Evolutionary conservation across 306 rosid genomes (phyloP).

Genomic region (Canavalia ensiformis): DNA sequence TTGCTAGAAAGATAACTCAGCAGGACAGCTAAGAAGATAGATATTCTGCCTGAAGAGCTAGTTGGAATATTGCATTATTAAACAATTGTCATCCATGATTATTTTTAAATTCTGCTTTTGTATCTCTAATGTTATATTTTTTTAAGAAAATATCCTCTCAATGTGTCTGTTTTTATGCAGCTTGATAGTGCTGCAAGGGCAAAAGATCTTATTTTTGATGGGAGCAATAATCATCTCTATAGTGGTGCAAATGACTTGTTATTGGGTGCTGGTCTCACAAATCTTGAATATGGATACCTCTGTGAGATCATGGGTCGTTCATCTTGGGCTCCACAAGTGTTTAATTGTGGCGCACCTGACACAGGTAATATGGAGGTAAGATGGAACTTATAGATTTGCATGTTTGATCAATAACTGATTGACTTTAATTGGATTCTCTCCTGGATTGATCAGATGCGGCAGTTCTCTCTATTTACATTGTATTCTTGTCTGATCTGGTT

Average conservation of each 20-base stretch:
- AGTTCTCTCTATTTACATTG: background rate
- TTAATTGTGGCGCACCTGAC: conserved; percentile 95
- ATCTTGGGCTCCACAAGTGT: conserved; percentile 93
- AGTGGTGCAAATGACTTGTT: conserved; percentile 60
- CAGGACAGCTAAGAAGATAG: background rate
- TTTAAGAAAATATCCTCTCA: background rate
- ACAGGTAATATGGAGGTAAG: conserved; percentile 99
- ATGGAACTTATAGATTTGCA: conserved; percentile 40
- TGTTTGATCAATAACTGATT: conserved; percentile 29
- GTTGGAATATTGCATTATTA: background rate
- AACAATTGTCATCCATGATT: background rate
- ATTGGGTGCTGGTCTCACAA: conserved; percentile 92
- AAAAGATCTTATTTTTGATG: conserved; percentile 66
- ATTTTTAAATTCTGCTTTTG: background rate
- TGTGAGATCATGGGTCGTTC: conserved; percentile 99
- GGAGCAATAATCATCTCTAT: conserved; percentile 60
- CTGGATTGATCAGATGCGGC: conserved; percentile 20
- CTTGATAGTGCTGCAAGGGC: conserved; percentile 94
- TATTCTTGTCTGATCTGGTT: conserved; percentile 40
- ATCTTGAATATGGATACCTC: conserved; percentile 95
- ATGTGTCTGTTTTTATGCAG: conserved; percentile 60
- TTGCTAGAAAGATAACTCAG: background rate
- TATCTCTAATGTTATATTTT: background rate
- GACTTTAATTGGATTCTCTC: conserved; percentile 32
- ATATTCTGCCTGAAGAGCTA: background rate